Conservation (phyloP, 2,329 filamentous ascomycete species). For the Colletotrichum sp. region DNA sequence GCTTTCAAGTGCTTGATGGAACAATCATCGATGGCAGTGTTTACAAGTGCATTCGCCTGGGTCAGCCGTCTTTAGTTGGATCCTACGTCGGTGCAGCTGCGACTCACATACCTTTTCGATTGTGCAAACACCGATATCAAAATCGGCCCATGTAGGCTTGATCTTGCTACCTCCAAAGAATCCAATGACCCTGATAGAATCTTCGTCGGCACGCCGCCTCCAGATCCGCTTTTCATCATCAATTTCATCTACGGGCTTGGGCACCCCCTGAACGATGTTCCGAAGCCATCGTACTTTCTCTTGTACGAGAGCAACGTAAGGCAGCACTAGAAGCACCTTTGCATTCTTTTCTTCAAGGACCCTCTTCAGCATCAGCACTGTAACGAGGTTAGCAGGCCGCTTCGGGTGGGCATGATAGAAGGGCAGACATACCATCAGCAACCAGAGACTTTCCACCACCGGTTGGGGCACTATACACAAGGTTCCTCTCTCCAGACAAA, state of each 20-base stretch:
- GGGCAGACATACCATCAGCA: conserved; percentile 53
- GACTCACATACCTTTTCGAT: conserved; percentile 66
- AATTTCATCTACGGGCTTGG: conserved; percentile 39
- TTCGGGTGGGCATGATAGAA: neutral
- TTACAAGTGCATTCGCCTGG: conserved; percentile 76
- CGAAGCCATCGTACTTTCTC: conserved; percentile 80
- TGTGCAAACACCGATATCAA: conserved; percentile 80
- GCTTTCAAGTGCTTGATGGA: conserved; percentile 66
- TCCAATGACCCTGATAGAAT: conserved; percentile 67
- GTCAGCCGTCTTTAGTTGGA: neutral
- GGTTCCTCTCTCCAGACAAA: conserved; percentile 66
- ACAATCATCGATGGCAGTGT: conserved; percentile 74
- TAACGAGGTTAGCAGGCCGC: conserved; percentile 3
- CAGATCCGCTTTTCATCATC: conserved; percentile 47
- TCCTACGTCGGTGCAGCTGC: neutral
- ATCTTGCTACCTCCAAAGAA: conserved; percentile 78
- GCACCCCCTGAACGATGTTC: conserved; percentile 65
- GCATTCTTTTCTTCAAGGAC: conserved; percentile 66
- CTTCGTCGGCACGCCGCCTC: conserved; percentile 59
- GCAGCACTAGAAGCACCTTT: conserved; percentile 75
- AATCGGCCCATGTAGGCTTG: conserved; percentile 71
- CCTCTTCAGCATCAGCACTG: conserved; percentile 73
- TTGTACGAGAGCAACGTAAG: conserved; percentile 80
- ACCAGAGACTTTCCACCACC: conserved; percentile 80
- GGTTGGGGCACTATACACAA: conserved; percentile 82